Conservation (phyloP, 345 rosid genomes). For the Clarkia xantiana region DNA sequence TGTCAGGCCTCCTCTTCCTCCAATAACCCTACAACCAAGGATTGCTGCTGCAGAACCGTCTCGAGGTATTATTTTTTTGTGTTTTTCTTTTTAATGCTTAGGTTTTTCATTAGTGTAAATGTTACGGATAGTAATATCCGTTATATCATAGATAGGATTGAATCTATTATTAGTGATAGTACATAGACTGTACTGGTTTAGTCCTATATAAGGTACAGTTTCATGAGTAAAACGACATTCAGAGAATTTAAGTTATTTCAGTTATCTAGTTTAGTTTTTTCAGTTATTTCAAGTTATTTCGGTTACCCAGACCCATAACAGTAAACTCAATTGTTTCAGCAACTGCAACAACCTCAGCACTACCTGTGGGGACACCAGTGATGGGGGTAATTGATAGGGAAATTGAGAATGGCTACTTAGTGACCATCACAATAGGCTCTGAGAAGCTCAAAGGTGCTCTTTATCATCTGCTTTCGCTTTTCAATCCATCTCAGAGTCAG, state of each 20-base stretch:
- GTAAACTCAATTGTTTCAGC: constrained; percentile 10
- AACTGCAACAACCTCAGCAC: constrained; percentile 19
- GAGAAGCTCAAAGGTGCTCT: constrained; percentile 77
- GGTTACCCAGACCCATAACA: no score
- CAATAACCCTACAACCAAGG: constrained; percentile 28
- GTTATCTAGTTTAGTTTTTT: no score
- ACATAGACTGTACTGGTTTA: no score
- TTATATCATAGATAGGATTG: no score
- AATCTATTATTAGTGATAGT: no score
- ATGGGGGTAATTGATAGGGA: constrained; percentile 83
- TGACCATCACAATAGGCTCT: constrained; percentile 64
- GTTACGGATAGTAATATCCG: no score
- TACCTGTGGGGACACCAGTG: constrained; percentile 28
- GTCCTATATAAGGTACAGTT: no score
- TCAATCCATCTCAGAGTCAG: constrained; percentile 18
- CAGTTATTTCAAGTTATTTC: no score
- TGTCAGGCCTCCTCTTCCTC: no score
- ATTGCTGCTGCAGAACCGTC: constrained; percentile 19
- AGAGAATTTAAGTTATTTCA: no score
- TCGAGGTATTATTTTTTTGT: constrained; percentile 30
- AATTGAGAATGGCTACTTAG: constrained; percentile 76
- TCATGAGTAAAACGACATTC: no score
- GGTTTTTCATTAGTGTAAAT: background rate
- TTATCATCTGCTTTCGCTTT: constrained; percentile 43
- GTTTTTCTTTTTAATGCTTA: background rate